Percentiles rank a stretch among this genome's conserved stretches.
Evolutionary conservation across 805 yeast species (phyloP).

Genomic region (Cyberlindnera bimundalis): DNA sequence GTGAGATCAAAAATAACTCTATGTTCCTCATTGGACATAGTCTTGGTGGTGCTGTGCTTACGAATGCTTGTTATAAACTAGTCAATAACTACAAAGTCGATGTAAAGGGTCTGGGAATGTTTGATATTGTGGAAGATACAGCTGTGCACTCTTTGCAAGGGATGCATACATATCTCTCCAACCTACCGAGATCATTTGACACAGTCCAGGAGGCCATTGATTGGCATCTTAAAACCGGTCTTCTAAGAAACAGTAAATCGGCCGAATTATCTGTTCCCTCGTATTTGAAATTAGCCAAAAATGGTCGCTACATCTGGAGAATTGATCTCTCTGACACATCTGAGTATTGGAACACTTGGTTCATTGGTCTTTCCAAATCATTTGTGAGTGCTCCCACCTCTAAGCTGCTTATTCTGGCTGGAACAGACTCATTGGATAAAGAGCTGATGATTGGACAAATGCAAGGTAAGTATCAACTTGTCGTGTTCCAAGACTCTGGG

Average conservation of each 20-base stretch:
- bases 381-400: conserved; percentile 53
- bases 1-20: conserved; percentile 23
- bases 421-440: conserved; percentile 85
- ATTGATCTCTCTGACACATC: conserved; percentile 59
- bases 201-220: conserved; percentile 59
- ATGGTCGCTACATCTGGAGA: conserved; percentile 49
- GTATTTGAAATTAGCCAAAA: conserved; percentile 36
- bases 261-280: conserved; percentile 81
- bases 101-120: conserved; percentile 66
- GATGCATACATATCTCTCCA: conserved; percentile 63
- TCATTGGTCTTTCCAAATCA: conserved; percentile 54
- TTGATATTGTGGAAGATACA: conserved; percentile 94
- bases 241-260: conserved; percentile 54
- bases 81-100: conserved; percentile 13
- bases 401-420: conserved; percentile 77
- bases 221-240: conserved; percentile 66
- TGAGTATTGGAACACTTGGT: conserved; percentile 84
- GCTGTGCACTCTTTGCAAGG: conserved; percentile 66
- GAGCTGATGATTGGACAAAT: conserved; percentile 90
- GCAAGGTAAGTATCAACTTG: conserved; percentile 94
- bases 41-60: conserved; percentile 83
- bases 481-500: conserved; percentile 78
- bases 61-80: conserved; percentile 42
- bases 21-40: conserved; percentile 82
- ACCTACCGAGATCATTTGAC: conserved; percentile 61